phyloP scores from a whole-genome alignment of 345 rosid genomes.

The Syzygium jambos region DNA sequence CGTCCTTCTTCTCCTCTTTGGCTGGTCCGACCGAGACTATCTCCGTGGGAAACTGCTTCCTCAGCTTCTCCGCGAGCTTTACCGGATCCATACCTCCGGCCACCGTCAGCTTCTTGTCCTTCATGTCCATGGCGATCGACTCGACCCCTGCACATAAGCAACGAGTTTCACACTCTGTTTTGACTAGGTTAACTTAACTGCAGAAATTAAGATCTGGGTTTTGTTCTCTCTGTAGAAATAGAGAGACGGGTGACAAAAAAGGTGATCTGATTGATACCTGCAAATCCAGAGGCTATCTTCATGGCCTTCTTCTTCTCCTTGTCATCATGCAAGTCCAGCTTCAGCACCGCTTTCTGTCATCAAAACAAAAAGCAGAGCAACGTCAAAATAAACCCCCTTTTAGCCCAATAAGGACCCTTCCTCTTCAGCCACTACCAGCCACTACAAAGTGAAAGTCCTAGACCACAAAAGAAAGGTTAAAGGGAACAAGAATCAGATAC shows the following conservation, averaged over 20 bases:
- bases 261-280: constrained; percentile 19
- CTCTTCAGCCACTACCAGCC: not conserved
- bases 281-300: constrained; percentile 33
- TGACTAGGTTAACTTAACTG: not conserved
- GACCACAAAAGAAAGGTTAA: not conserved
- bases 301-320: constrained; percentile 42
- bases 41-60: not conserved
- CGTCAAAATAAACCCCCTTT: not conserved
- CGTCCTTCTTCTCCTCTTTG: constrained; percentile 12
- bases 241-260: not conserved
- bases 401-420: not conserved
- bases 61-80: constrained; percentile 3
- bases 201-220: not conserved
- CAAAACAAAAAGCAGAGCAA: not conserved
- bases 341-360: constrained; percentile 47
- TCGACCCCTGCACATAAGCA: constrained; percentile 4
- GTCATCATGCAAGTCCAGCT: constrained; percentile 26
- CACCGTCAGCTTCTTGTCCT: constrained; percentile 16
- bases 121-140: constrained; percentile 8
- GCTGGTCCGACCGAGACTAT: constrained; percentile 11
- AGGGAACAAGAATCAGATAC: not conserved
- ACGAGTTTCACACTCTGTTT: not conserved
- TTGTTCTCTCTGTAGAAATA: not conserved
- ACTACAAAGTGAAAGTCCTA: not conserved
- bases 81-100: constrained; percentile 9